Evolutionary conservation across 2,329 filamentous ascomycete species (phyloP).

Genomic region (Chrysosporium keratinophilum): DNA sequence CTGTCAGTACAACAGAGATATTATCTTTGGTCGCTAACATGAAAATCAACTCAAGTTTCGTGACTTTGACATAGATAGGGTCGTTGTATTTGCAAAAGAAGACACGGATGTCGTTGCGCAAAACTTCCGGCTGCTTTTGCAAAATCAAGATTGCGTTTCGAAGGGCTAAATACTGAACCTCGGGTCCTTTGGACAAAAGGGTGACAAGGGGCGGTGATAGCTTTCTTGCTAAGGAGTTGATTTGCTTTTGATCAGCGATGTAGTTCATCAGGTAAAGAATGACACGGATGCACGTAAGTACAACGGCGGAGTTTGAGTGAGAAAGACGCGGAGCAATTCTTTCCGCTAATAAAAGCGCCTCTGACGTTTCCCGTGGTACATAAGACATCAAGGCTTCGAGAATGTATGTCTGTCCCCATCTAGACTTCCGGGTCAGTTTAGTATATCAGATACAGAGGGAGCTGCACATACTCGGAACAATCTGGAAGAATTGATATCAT

Average conservation of each 20-base stretch:
- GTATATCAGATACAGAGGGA: neutral
- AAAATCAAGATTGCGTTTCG: constrained; percentile 89
- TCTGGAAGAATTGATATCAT: constrained; percentile 94
- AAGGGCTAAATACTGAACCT: constrained; percentile 95
- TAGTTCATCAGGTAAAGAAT: constrained; percentile 99
- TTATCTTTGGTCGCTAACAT: constrained; percentile 96
- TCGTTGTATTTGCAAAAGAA: constrained; percentile 99
- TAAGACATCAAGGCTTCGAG: constrained; percentile 97
- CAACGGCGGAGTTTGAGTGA: constrained; percentile 92
- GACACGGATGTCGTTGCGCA: constrained; percentile 92
- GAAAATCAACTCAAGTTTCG: constrained; percentile 95
- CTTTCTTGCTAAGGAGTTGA: constrained; percentile 78
- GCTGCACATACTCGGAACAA: constrained; percentile 72
- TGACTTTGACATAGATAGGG: constrained; percentile 98
- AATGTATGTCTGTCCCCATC: constrained; percentile 98
- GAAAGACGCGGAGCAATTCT: constrained; percentile 90
- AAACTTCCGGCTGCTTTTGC: constrained; percentile 81
- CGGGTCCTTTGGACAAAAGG: constrained; percentile 85
- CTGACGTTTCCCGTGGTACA: constrained; percentile 78
- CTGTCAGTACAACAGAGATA: constrained; percentile 87
- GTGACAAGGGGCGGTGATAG: constrained; percentile 92
- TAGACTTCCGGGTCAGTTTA: constrained; percentile 29
- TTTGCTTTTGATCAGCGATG: constrained; percentile 81
- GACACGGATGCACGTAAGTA: constrained; percentile 89
- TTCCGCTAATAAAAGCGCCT: constrained; percentile 82